A percentile compares a stretch with the other conserved stretches of the same genome.
Evolutionary conservation across 495 filamentous ascomycete species (phyloP).

Genomic region (Aspergillus carlsbadensis): DNA sequence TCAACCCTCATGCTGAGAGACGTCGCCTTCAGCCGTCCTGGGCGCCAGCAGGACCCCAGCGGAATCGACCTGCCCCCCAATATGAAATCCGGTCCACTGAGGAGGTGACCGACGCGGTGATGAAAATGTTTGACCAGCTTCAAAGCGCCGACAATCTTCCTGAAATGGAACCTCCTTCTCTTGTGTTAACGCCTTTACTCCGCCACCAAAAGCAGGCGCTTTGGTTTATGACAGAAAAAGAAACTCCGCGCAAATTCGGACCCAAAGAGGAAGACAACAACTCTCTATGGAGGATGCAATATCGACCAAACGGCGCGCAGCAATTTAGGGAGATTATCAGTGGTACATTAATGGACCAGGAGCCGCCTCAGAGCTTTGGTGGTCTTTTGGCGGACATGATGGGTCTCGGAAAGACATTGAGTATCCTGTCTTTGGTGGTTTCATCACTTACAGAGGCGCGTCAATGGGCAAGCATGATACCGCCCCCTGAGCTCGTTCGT

Average conservation of each 20-base stretch:
- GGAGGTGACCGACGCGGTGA: slow-evolving; percentile 79
- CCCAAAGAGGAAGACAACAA: slow-evolving; percentile 58
- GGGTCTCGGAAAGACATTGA: slow-evolving; percentile 94
- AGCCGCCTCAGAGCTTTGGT: slow-evolving; percentile 70
- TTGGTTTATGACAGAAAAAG: slow-evolving; percentile 82
- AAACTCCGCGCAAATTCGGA: slow-evolving; percentile 58
- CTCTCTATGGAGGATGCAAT: slow-evolving; percentile 70
- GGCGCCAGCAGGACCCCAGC: slow-evolving; percentile 20
- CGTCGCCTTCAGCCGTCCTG: slow-evolving; percentile 34
- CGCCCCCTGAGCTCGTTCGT: slow-evolving; percentile 27
- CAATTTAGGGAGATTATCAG: slow-evolving; percentile 83
- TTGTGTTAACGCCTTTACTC: slow-evolving; percentile 69
- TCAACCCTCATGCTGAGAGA: slow-evolving; percentile 65
- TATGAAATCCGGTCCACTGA: slow-evolving; percentile 68
- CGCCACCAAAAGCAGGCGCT: slow-evolving; percentile 90
- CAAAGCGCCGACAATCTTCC: slow-evolving; percentile 71
- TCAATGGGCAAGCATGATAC: slow-evolving; percentile 46
- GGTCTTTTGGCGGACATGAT: slow-evolving; percentile 98
- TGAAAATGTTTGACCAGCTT: slow-evolving; percentile 84
- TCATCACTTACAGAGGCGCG: slow-evolving; percentile 58
- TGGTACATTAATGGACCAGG: slow-evolving; percentile 57
- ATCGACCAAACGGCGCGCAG: slow-evolving; percentile 49
- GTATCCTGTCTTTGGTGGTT: slow-evolving; percentile 74
- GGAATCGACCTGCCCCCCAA: slow-evolving; percentile 33
- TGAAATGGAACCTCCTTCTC: slow-evolving; percentile 62